Evolutionary conservation across 176 grass and related monocot species (phyloP).

Genomic region (Avena eriantha): DNA sequence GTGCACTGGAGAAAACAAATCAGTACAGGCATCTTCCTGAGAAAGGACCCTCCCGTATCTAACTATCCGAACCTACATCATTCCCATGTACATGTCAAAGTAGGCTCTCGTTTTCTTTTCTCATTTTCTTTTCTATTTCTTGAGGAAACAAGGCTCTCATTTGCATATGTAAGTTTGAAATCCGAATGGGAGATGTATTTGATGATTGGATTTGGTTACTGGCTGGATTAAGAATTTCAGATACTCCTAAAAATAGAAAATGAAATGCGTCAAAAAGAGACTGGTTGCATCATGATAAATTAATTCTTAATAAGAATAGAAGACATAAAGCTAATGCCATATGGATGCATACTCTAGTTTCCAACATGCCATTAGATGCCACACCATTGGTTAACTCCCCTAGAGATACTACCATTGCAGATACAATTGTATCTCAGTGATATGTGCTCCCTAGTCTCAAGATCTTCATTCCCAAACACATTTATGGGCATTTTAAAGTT

Average conservation of each 20-base stretch:
- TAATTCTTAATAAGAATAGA: neutral
- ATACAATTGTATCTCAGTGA: neutral
- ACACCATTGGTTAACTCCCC: neutral
- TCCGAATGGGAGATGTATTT: neutral
- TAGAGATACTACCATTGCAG: too few relatives aligned
- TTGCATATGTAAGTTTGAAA: neutral
- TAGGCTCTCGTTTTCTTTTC: neutral
- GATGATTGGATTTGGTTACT: neutral
- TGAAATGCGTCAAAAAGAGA: neutral
- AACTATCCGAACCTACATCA: neutral
- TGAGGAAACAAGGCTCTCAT: neutral
- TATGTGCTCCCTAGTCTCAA: neutral
- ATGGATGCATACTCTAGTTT: neutral
- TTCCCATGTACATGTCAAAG: conserved; percentile 19
- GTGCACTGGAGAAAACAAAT: neutral
- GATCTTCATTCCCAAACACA: neutral
- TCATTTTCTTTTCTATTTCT: neutral
- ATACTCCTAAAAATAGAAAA: neutral
- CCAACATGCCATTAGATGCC: neutral
- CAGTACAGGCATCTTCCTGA: neutral
- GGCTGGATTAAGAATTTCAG: neutral
- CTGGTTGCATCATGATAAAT: neutral
- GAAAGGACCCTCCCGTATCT: neutral
- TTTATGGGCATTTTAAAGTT: neutral
- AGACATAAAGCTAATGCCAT: neutral